Base-by-base conservation (phyloP, 2,329 filamentous ascomycete genomes). In the Akanthomyces muscarius region DNA sequence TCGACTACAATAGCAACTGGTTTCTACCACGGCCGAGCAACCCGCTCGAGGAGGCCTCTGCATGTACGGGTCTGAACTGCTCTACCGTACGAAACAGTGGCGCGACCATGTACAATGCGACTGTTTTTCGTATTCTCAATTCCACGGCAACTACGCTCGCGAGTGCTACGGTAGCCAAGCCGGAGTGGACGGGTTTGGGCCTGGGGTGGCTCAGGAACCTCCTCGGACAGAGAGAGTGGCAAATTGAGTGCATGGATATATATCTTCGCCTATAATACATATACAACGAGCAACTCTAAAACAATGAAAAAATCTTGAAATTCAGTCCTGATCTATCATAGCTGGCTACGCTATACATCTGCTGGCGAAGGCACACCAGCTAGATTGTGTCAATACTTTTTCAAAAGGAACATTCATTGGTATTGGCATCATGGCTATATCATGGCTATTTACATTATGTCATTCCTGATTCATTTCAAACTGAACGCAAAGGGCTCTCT, bases 1-100 rank as follows among this genome's bases (percentile, higher is more conserved):
- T 98, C 81, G 94, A 98, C 79, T 90, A 97, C 71, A 84, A 81
- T 73, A 90, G 88, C 71, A 92, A 96, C 78, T 98, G 93, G 94
- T 98, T 98, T 76, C 87, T 93, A 69, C 89, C 93, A n/a, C 85
- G 91, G 16, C 79, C 75, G 68, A 77, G 64, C 23, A 36, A 41
- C n/a, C 25, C 60, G 23, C 66, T 73, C 69, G 67, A 73, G 65
- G 51, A 42, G 1, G 42, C 30, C 18, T 57, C 71, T 36, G 58
- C 69, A 65, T 68, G 76, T 65, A 65, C 53, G 65, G 18, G 64
- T 64, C 63, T 66, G 72, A 30, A 66, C 71, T 57, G 64, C 44
- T 33, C 44, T 4, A 23, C 30, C 33, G 16, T 13, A 8, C 23
- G 10, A 21, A 38, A 25, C 5, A 48, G 41, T n/a, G 33, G 45